Conservation (phyloP, 2,329 filamentous ascomycete species). For the Aspergillus ruber region DNA sequence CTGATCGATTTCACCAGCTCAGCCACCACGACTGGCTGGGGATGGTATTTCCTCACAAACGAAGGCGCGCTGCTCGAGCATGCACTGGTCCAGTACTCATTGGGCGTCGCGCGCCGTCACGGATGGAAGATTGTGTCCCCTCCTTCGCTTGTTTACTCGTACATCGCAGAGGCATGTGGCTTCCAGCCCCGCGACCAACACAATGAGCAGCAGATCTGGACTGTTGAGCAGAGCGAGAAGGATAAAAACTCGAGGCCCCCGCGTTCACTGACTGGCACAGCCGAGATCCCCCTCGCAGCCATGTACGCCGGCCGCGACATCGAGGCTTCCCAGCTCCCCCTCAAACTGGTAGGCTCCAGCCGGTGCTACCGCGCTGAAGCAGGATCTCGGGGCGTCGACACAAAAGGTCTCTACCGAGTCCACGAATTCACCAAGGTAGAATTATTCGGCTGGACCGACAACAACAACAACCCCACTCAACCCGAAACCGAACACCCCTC, state of each 20-base stretch:
- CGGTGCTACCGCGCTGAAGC: constrained; percentile 96
- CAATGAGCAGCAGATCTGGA: constrained; percentile 88
- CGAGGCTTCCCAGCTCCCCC: constrained; percentile 59
- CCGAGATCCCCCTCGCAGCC: constrained; percentile 88
- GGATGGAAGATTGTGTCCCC: constrained; percentile 79
- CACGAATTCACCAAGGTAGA: constrained; percentile 99
- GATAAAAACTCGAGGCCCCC: constrained; percentile 59
- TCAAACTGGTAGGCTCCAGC: constrained; percentile 75
- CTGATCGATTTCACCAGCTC: constrained; percentile 85
- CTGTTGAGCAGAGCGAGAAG: constrained; percentile 59
- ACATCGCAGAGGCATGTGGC: constrained; percentile 84
- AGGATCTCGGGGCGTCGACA: constrained; percentile 79
- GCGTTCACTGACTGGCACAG: constrained; percentile 75
- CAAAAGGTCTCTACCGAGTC: constrained; percentile 90
- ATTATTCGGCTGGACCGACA: constrained; percentile 82
- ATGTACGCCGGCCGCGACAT: constrained; percentile 74
- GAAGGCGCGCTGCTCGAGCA: constrained; percentile 93
- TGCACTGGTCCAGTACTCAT: constrained; percentile 79
- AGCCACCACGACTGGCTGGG: constrained; percentile 82
- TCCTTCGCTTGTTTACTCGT: constrained; percentile 83
- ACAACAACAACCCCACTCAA: constrained; percentile 40
- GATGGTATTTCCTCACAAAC: constrained; percentile 94
- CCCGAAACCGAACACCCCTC: constrained; percentile 12
- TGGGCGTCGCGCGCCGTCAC: constrained; percentile 62
- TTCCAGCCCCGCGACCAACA: constrained; percentile 89